Base-by-base conservation (phyloP, 192 early-diverging fungal species). In the Entomortierella chlamydospora region DNA sequence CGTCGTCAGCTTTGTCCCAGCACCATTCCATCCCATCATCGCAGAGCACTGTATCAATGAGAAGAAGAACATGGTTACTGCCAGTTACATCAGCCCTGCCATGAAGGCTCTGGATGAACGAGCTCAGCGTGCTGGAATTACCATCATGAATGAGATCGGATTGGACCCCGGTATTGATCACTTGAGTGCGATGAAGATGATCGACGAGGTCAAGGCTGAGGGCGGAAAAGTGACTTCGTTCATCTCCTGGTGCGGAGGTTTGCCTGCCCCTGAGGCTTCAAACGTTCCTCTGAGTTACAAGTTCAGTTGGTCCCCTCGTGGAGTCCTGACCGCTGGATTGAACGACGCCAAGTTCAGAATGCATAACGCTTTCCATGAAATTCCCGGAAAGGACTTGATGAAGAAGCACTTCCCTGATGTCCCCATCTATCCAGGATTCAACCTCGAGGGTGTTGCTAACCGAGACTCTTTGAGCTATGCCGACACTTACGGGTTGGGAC, bases 151-250 rank as follows among this genome's bases (percentile, higher is more conserved):
- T 83, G 98, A 99, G 84, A 95, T 99, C 61, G 98, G 98, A 12
- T 86, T 99, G 57, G 98, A 99, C 84, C 98, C 98, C 6, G 98
- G 95, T 68, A 98, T 99, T 69, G 98, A 99, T 74, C 98, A 99
- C 74, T 87, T 97, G 85, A 94, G 93, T 53, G 96, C 97, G 20
- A 96, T 98, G 91, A 95, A 96, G 77, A 91, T 95, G 58, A 96
- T 99, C 64, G 93, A 98, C 56, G 90, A 94, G 54, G 95, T 94
- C 33, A 91, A 95, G 54, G 73, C 81, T 4, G 81, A 87, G 29
- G 95, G 95, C 20, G 91, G 92, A 23, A 86, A 83, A 31, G 83
- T 79, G 23, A 78, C 68, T 4, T 96, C 95, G 4, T 99, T 99
- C 70, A 89, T 96, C 45, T 98, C 96, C 30, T 99, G 95, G 93